Base-by-base conservation (phyloP, 371 early-diverging fungal genomes). In the Circinella umbellata region DNA sequence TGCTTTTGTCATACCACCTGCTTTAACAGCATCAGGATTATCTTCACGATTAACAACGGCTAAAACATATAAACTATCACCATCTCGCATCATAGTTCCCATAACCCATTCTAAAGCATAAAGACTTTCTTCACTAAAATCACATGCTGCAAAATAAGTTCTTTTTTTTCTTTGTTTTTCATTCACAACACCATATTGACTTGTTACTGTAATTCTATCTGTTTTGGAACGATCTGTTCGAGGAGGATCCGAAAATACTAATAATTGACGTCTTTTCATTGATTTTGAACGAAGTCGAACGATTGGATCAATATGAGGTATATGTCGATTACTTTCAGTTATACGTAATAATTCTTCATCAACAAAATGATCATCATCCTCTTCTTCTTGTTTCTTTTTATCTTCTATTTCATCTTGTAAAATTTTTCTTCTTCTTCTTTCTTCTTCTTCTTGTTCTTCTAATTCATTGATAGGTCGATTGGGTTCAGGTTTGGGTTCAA, bases 41-140 rank as follows among this genome's bases (percentile, higher is more conserved):
- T 87, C 86, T 57, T 75, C 63, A 36, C 78, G 77, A 0, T 85
- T 78, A 17, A 84, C 86, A 5, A 57, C 57, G 0, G 86, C 81
- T 11, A 83, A 82, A 0, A 89, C 79, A 68, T 86, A 80, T 34
- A 87, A 46, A 36, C 76, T 79, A 61, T 89, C 87, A 7, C 86
- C 84, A 67, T 83, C 85, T 36, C 89, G 80, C 72, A 89, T 78
- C 64, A 87, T 82, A 0, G 89, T 89, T 0, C 82, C 84, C 71
- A 85, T 78, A 1, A 86, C 80, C 89, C 89, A 89, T 63, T 89
- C 87, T n/a, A 85, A 74, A 4, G 82, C 80, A 59, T 75, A 70
- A 35, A 74, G 63, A 57, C 82, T 82, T 67, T 80, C 82, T 5
- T 76, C 74, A 64, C 82, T 79, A 63, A 81, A 81, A 70, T 84